A percentile compares a stretch with the other conserved stretches of the same genome.
These are phyloP conservation scores for Fusarium napiforme DNA, from an alignment of 2,329 filamentous ascomycete species.

Conservation along the genomic window DNA sequence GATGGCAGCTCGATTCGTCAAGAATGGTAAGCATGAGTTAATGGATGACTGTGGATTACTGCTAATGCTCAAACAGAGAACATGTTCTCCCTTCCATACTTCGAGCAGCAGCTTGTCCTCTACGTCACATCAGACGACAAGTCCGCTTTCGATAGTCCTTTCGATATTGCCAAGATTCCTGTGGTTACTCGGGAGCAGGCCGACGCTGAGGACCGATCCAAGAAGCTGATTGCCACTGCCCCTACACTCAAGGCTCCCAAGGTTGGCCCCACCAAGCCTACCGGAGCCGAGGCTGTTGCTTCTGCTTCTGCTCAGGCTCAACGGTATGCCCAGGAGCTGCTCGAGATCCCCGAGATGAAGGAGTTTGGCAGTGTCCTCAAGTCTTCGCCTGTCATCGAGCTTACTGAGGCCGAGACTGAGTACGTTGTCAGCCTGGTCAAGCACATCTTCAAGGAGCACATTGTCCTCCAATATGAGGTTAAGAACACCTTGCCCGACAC, in stretches of 20 bases:
- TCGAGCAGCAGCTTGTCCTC: conserved; percentile 97
- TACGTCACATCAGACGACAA: conserved; percentile 95
- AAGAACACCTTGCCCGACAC: conserved; percentile 96
- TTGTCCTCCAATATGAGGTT: conserved; percentile 96
- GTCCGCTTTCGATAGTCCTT: conserved; percentile 83
- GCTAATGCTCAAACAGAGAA: conserved; percentile 69
- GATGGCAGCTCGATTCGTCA: conserved; percentile 86
- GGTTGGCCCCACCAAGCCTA: conserved; percentile 77
- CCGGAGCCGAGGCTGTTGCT: conserved; percentile 78
- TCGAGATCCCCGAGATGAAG: conserved; percentile 90
- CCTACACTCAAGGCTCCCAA: conserved; percentile 95
- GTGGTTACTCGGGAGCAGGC: conserved; percentile 96
- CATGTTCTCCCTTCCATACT: conserved; percentile 93
- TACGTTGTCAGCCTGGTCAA: conserved; percentile 95
- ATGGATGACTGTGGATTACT: background rate
- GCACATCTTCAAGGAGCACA: conserved; percentile 96
- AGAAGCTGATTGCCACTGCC: conserved; percentile 93
- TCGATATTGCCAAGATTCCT: conserved; percentile 91
- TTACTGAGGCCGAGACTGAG: conserved; percentile 97
- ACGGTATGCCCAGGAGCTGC: conserved; percentile 87
- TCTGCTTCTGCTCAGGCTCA: conserved; percentile 83
- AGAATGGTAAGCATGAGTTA: conserved; percentile 73
- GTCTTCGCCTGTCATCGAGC: conserved; percentile 84
- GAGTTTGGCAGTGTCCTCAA: conserved; percentile 92
- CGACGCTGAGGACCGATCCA: conserved; percentile 93